Conservation (phyloP, 495 filamentous ascomycete species). For the Aspergillus hancockii region DNA sequence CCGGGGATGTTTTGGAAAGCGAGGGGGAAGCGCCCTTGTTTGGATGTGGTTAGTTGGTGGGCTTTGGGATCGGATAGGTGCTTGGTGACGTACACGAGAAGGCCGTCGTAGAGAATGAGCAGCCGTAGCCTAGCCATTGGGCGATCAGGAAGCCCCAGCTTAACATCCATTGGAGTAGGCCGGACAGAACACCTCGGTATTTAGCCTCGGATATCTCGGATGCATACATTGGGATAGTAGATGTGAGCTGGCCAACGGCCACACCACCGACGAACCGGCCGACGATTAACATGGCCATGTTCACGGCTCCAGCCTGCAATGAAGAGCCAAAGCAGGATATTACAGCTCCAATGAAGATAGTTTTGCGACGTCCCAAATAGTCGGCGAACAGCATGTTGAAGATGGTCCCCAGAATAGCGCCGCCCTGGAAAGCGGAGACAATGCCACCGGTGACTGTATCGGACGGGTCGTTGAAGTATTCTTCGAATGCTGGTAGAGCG, state of each 20-base stretch:
- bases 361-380: constrained; percentile 44
- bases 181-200: constrained; percentile 22
- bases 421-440: constrained; percentile 47
- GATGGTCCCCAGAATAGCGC: constrained; percentile 47
- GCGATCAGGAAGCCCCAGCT: constrained; percentile 48
- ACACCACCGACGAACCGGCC: constrained; percentile 49
- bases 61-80: constrained; percentile 9
- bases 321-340: constrained; percentile 45
- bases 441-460: constrained; percentile 46
- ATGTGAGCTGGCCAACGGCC: constrained; percentile 47
- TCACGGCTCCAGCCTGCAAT: constrained; percentile 45
- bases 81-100: constrained; percentile 38
- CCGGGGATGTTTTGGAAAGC: constrained; percentile 53
- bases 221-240: constrained; percentile 45
- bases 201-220: constrained; percentile 29
- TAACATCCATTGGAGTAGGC: constrained; percentile 40
- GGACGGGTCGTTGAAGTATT: constrained; percentile 38
- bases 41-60: neutral
- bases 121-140: constrained; percentile 51
- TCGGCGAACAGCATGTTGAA: constrained; percentile 44
- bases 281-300: constrained; percentile 49
- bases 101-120: constrained; percentile 40
- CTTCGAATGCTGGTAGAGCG: constrained; percentile 40
- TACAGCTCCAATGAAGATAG: no score
- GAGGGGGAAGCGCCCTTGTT: constrained; percentile 49